Conservation (phyloP, 768 basidiomycete species). For the Kwoniella mangroviensis region DNA sequence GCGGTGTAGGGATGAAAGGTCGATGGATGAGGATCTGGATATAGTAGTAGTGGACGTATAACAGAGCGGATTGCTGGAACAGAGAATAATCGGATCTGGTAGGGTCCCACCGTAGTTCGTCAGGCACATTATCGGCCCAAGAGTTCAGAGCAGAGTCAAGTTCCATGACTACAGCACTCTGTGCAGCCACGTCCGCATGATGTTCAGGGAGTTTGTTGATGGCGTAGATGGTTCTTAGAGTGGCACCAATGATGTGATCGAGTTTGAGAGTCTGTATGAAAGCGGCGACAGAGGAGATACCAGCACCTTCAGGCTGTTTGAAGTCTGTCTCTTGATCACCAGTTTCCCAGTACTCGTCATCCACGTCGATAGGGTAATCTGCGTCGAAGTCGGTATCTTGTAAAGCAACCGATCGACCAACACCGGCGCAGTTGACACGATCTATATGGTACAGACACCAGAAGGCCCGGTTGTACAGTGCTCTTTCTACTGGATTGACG, state of each 20-base stretch:
- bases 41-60: conserved; percentile 69
- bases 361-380: conserved; percentile 74
- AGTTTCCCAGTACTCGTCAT: conserved; percentile 78
- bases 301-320: conserved; percentile 65
- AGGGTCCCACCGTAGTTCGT: conserved; percentile 66
- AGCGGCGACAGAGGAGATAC: conserved; percentile 60
- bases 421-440: conserved; percentile 57
- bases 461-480: conserved; percentile 78
- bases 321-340: conserved; percentile 65
- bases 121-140: conserved; percentile 73
- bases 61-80: conserved; percentile 67
- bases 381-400: conserved; percentile 75
- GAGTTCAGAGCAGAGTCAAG: conserved; percentile 72
- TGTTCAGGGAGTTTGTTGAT: conserved; percentile 65
- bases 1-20: conserved; percentile 72
- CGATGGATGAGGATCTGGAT: conserved; percentile 71
- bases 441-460: conserved; percentile 64
- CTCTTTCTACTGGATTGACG: conserved; percentile 63
- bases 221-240: conserved; percentile 70
- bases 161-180: conserved; percentile 65
- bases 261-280: conserved; percentile 67
- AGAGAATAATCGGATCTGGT: conserved; percentile 62
- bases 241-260: conserved; percentile 67
- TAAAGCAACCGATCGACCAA: conserved; percentile 73
- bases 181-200: conserved; percentile 39